Conservation (phyloP, 305 asterid species). For the Galium porrigens region DNA sequence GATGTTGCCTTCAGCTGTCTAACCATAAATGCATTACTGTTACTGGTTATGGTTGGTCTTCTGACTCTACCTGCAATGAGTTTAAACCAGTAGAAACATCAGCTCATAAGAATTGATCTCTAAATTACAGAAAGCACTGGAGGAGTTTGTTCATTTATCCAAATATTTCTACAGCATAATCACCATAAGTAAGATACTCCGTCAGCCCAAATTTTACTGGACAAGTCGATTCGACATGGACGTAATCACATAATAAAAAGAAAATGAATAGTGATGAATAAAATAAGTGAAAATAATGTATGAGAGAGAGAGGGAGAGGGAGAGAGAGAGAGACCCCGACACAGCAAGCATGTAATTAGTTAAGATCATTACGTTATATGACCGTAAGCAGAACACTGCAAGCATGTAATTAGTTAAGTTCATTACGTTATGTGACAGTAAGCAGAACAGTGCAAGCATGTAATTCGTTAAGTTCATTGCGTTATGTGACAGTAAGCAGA, state of each 20-base stretch:
- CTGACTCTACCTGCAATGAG: conserved; percentile 15
- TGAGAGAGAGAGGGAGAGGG: neutral
- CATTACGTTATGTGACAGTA: no score
- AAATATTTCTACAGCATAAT: neutral
- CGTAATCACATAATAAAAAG: neutral
- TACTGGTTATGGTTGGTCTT: neutral
- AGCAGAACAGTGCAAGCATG: no score
- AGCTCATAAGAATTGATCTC: neutral
- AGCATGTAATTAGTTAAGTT: no score
- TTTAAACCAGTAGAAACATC: neutral
- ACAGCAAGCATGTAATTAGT: no score
- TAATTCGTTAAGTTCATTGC: no score
- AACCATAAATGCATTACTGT: neutral
- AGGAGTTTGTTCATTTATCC: neutral
- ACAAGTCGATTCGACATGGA: neutral
- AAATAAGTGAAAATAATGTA: neutral
- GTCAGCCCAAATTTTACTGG: neutral
- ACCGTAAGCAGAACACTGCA: no score
- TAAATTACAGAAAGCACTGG: neutral
- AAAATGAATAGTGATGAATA: neutral
- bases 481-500: no score
- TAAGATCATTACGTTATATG: no score
- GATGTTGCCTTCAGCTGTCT: neutral
- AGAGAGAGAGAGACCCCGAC: neutral
- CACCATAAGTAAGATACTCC: neutral